Percentiles rank a stretch among this genome's conserved stretches.
Conservation (phyloP, 495 filamentous ascomycete species). For the Penicillium diatomitis region DNA sequence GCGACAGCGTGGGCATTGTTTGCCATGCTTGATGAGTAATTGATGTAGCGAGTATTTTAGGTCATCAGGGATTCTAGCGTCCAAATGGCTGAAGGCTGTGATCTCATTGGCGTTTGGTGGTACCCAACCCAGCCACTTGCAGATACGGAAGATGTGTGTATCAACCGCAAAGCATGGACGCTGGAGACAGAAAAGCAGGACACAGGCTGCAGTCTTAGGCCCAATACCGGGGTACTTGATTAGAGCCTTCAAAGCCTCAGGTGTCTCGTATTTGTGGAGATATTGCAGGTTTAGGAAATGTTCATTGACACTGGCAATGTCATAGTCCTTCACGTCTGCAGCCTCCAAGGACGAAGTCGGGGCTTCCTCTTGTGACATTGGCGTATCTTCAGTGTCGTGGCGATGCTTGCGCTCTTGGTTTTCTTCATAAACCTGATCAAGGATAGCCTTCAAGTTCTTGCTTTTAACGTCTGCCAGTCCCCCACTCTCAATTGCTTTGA, state of each 20-base stretch:
- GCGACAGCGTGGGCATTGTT: conserved; percentile 67
- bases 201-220: conserved; percentile 84
- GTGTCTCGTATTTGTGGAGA: conserved; percentile 54
- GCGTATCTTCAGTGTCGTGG: conserved; percentile 11
- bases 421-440: conserved; percentile 71
- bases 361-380: not conserved
- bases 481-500: conserved; percentile 62
- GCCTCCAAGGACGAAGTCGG: conserved; percentile 5
- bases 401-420: conserved; percentile 42
- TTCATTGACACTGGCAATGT: conserved; percentile 45
- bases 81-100: conserved; percentile 69
- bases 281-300: conserved; percentile 67
- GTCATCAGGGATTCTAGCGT: conserved; percentile 71
- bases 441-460: conserved; percentile 68
- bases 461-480: conserved; percentile 62
- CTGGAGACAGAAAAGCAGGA: conserved; percentile 69
- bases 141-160: conserved; percentile 74
- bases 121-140: conserved; percentile 81
- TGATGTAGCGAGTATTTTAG: conserved; percentile 87
- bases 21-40: conserved; percentile 80
- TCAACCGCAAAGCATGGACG: conserved; percentile 77
- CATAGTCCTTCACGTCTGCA: conserved; percentile 36
- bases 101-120: conserved; percentile 50
- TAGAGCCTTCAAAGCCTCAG: conserved; percentile 65
- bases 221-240: conserved; percentile 77